Percentiles rank a stretch among this genome's conserved stretches.
phyloP scores from a whole-genome alignment of 2,329 filamentous ascomycete species.

The Penicillium concentricum region DNA sequence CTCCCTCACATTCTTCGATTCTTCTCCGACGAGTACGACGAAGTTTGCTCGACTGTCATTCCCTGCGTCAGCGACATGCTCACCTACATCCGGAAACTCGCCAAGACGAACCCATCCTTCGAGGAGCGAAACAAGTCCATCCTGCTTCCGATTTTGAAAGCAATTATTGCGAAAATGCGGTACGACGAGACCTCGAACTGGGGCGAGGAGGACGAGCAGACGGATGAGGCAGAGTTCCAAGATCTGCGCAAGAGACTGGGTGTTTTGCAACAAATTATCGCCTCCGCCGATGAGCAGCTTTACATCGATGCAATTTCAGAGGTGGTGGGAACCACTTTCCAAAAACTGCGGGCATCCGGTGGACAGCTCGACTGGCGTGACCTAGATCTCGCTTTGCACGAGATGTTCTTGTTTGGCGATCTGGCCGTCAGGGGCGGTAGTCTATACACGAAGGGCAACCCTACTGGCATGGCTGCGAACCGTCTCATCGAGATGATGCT shows the following conservation, averaged over 20 bases:
- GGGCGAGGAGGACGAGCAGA: slow-evolving; percentile 92
- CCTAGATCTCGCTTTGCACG: slow-evolving; percentile 86
- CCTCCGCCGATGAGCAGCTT: slow-evolving; percentile 80
- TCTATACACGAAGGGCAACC: slow-evolving; percentile 79
- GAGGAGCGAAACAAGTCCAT: slow-evolving; percentile 75
- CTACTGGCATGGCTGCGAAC: slow-evolving; percentile 75
- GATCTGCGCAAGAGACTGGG: slow-evolving; percentile 88
- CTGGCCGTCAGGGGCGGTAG: slow-evolving; percentile 86
- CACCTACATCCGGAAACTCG: slow-evolving; percentile 81
- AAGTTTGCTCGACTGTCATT: slow-evolving; percentile 94
- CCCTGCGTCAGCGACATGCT: slow-evolving; percentile 89
- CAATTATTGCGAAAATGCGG: slow-evolving; percentile 93
- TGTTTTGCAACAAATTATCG: slow-evolving; percentile 87
- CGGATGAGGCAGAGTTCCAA: slow-evolving; percentile 95
- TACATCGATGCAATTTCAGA: slow-evolving; percentile 87
- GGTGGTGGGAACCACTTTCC: slow-evolving; percentile 83
- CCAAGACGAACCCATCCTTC: slow-evolving; percentile 61
- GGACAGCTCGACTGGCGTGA: slow-evolving; percentile 88
- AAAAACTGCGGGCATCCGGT: slow-evolving; percentile 71
- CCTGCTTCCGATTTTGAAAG: slow-evolving; percentile 83
- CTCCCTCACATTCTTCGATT: slow-evolving; percentile 85
- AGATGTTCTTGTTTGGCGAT: slow-evolving; percentile 95
- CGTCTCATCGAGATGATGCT: slow-evolving; percentile 88
- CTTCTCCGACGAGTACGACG: slow-evolving; percentile 97
- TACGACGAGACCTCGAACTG: slow-evolving; percentile 93